phyloP scores from a whole-genome alignment of 2,329 filamentous ascomycete species.

The Erysiphe pulchra region DNA sequence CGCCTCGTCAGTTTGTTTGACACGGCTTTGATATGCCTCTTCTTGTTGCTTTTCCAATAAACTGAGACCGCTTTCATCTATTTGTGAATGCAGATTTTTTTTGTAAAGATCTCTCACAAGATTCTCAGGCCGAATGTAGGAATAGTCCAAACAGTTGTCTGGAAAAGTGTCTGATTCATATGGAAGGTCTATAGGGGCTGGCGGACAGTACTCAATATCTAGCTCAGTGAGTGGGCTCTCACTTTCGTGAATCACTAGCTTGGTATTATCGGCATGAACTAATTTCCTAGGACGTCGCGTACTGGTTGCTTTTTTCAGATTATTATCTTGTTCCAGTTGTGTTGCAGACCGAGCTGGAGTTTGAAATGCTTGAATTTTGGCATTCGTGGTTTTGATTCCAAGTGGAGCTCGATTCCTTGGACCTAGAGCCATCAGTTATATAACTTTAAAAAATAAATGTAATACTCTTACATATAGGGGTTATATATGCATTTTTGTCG shows the following conservation, averaged over 20 bases:
- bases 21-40: constrained; percentile 15
- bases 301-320: constrained; percentile 27
- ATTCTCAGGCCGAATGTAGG: constrained; percentile 31
- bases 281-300: constrained; percentile 32
- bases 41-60: constrained; percentile 34
- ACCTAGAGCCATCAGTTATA: constrained; percentile 5
- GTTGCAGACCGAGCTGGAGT: constrained; percentile 36
- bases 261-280: constrained; percentile 25
- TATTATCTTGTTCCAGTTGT: constrained; percentile 34
- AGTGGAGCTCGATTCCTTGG: constrained; percentile 52
- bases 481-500: constrained; percentile 43
- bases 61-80: constrained; percentile 41
- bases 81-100: constrained; percentile 28
- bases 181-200: constrained; percentile 35
- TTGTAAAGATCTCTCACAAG: constrained; percentile 34
- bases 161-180: constrained; percentile 48
- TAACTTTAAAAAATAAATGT: too few species aligned
- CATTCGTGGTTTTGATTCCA: constrained; percentile 90
- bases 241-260: constrained; percentile 35
- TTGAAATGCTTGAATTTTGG: constrained; percentile 46
- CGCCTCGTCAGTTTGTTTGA: constrained; percentile 35
- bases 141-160: constrained; percentile 26
- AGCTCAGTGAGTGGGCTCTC: constrained; percentile 28
- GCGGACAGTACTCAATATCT: constrained; percentile 79
- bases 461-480: constrained; percentile 43